phyloP scores from a whole-genome alignment of 2,329 filamentous ascomycete species.

The Calonectria pteridis region DNA sequence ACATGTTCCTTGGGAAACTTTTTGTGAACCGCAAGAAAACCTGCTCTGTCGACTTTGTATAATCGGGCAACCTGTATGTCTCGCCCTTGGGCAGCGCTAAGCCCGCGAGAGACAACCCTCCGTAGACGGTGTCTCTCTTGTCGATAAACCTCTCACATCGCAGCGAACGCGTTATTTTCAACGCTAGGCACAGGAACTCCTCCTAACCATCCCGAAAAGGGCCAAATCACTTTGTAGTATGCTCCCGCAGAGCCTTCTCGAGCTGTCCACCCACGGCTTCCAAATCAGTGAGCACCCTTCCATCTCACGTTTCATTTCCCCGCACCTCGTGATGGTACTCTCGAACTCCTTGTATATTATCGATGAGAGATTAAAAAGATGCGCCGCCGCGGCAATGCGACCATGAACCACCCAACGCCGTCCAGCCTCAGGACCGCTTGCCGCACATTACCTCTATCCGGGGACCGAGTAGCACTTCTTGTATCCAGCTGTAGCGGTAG shows the following conservation, averaged over 20 bases:
- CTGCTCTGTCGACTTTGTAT: neutral
- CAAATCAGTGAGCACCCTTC: neutral
- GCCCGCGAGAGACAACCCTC: neutral
- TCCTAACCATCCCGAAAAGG: neutral
- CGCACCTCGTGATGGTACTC: neutral
- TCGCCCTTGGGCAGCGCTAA: neutral
- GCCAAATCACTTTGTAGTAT: neutral
- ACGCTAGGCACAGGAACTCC: neutral
- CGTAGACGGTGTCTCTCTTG: slow-evolving; percentile 5
- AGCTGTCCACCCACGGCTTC: slow-evolving; percentile 2
- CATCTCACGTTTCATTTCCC: neutral
- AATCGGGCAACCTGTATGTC: neutral
- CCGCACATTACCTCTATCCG: neutral
- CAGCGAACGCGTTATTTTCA: neutral
- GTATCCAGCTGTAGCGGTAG: neutral
- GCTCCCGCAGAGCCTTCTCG: neutral
- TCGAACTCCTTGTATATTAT: neutral
- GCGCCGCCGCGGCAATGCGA: neutral
- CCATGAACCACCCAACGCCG: neutral
- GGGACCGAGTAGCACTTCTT: neutral
- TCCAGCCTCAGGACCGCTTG: neutral
- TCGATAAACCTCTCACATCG: neutral
- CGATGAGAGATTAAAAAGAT: neutral
- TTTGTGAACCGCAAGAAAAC: slow-evolving; percentile 4
- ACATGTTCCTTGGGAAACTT: neutral